phyloP scores from a whole-genome alignment of 331 rosid species.

The Cydonia oblonga region DNA sequence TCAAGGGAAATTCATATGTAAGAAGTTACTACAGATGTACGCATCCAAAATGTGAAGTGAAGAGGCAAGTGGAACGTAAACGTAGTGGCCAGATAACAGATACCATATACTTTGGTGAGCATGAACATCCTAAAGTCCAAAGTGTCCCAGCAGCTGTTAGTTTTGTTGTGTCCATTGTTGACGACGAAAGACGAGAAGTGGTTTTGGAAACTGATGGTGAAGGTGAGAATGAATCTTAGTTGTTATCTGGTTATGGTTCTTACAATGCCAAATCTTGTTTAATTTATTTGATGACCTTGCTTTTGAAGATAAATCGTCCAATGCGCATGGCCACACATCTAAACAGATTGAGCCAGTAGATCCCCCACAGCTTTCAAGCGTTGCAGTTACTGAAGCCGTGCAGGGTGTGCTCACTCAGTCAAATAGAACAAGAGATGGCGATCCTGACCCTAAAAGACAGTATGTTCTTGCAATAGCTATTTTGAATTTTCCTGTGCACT shows the following conservation, averaged over 20 bases:
- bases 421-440: constrained; percentile 29
- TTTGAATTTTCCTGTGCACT: not conserved
- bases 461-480: constrained; percentile 30
- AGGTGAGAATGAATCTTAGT: constrained; percentile 38
- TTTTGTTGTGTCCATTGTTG: constrained; percentile 25
- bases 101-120: constrained; percentile 64
- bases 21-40: constrained; percentile 89
- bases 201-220: constrained; percentile 21
- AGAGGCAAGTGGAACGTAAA: constrained; percentile 63
- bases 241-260: constrained; percentile 24
- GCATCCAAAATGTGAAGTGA: constrained; percentile 57
- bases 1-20: constrained; percentile 61
- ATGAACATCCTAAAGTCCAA: constrained; percentile 65
- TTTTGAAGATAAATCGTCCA: constrained; percentile 33
- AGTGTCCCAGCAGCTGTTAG: constrained; percentile 40
- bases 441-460: constrained; percentile 62
- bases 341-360: constrained; percentile 31
- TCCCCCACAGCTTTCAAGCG: constrained; percentile 22
- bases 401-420: constrained; percentile 29
- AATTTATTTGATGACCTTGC: constrained; percentile 22
- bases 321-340: constrained; percentile 28
- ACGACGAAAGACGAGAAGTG: constrained; percentile 31
- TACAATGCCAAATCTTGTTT: constrained; percentile 11
- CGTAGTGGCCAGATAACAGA: constrained; percentile 48
- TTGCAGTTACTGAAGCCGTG: constrained; percentile 25